A percentile compares a stretch with the other conserved stretches of the same genome.
Evolutionary conservation across 805 yeast species (phyloP).

Genomic region (Debaryomyces tyrocola): DNA sequence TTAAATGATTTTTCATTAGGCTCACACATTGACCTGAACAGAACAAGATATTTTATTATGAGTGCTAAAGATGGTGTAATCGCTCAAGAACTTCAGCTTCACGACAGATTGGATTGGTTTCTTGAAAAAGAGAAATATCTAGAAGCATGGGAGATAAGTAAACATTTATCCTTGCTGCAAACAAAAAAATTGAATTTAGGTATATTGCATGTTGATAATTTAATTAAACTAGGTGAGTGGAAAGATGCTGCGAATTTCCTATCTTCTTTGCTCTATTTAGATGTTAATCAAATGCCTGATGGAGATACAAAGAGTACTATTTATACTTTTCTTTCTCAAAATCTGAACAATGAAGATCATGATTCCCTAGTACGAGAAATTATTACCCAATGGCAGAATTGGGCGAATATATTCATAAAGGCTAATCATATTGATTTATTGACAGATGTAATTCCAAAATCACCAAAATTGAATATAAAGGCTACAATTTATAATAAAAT

Average conservation of each 20-base stretch:
- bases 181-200: conserved; percentile 61
- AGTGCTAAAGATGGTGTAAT: conserved; percentile 81
- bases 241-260: conserved; percentile 53
- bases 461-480: conserved; percentile 33
- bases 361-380: conserved; percentile 23
- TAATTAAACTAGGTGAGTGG: conserved; percentile 52
- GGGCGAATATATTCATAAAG: conserved; percentile 55
- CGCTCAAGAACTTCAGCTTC: conserved; percentile 66
- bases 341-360: conserved; percentile 13
- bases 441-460: conserved; percentile 57
- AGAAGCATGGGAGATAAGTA: conserved; percentile 81
- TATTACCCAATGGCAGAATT: conserved; percentile 58
- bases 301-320: conserved; percentile 33
- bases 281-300: conserved; percentile 22
- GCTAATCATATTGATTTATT: conserved; percentile 46
- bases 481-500: conserved; percentile 36
- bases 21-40: conserved; percentile 42
- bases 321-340: conserved; percentile 15
- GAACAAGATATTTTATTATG: conserved; percentile 59
- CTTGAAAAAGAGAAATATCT: conserved; percentile 50
- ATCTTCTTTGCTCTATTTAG: conserved; percentile 16
- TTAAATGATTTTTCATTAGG: conserved; percentile 79
- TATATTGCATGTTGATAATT: conserved; percentile 47
- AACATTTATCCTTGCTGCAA: conserved; percentile 47
- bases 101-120: conserved; percentile 77